Base-by-base conservation (phyloP, 306 rosid species). In the Abrus precatorius region DNA sequence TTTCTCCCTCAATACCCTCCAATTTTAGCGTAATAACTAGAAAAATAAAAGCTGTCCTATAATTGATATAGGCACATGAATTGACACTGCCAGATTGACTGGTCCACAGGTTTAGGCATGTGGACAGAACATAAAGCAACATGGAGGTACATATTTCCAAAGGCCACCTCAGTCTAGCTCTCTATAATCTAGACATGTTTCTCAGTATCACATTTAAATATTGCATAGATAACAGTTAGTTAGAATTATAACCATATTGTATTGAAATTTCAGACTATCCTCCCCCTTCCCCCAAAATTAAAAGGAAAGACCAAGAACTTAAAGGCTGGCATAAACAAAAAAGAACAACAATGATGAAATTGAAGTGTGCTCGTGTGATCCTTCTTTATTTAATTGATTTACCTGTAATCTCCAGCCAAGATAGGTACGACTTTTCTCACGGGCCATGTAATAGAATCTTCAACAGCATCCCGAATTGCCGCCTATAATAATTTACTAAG, bases 381-480 rank as follows among this genome's bases (percentile, higher is more conserved):
- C 53, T 74, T 70, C 44, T 43, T 67, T 50, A 57, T 45, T 47
- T 45, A 74, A 41, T 34, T 68, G 33, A 62, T 69, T 86, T 88
- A 93, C 99, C 99, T 87, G 82, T 96, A 96, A 87, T 96, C 99
- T 84, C 99, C 98, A 13, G 99, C 97, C 85, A 96, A 75, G 63
- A 96, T 96, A 81, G 99, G 89, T 75, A 96, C 66, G 76, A 96
- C 82, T 86, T 96, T 96, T 74, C 98, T 87, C 85, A 92, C 97
- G 30, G 99, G 98, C 99, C 99, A 96, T 76, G 98, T 89, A 59
- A 96, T 80, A 78, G 97, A 88, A 89, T 96, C 99, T 84, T 93
- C 99, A 72, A 96, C 86, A 57, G 99, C 98, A 85, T 93, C 98
- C 13, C 94, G 89, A 64, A 96, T 96, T 1, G 87, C 76, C 38